These are phyloP conservation scores for Penicillium occitanis DNA, from an alignment of 2,329 filamentous ascomycete species.

Conservation along the genomic window DNA sequence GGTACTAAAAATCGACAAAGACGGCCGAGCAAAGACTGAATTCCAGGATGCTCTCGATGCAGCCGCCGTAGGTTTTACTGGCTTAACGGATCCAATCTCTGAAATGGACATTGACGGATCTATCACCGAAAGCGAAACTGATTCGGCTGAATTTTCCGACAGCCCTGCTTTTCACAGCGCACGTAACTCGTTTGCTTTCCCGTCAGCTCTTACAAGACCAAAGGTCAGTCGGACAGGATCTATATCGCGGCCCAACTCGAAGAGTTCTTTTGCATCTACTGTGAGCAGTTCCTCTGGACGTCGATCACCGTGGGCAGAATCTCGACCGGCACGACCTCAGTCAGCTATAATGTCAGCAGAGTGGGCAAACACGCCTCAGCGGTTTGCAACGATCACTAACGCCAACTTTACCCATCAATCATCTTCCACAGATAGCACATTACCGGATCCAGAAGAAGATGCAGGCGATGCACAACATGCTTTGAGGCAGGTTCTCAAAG, in stretches of 20 bases:
- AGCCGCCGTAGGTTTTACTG: slow-evolving; percentile 32
- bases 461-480: slow-evolving; percentile 48
- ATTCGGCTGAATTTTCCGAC: slow-evolving; percentile 43
- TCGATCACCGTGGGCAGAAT: slow-evolving; percentile 43
- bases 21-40: slow-evolving; percentile 50
- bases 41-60: slow-evolving; percentile 35
- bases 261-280: slow-evolving; percentile 46
- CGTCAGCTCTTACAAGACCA: slow-evolving; percentile 29
- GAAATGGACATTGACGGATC: slow-evolving; percentile 46
- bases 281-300: slow-evolving; percentile 42
- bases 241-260: slow-evolving; percentile 42
- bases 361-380: slow-evolving; percentile 37
- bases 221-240: slow-evolving; percentile 37
- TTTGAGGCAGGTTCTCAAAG: slow-evolving; percentile 47
- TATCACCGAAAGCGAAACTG: slow-evolving; percentile 44
- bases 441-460: slow-evolving; percentile 32
- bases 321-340: slow-evolving; percentile 30
- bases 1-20: slow-evolving; percentile 49
- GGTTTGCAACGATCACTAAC: slow-evolving; percentile 33
- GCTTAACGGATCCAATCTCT: slow-evolving; percentile 36
- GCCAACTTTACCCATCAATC: slow-evolving; percentile 37
- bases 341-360: slow-evolving; percentile 27
- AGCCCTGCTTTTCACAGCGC: slow-evolving; percentile 39
- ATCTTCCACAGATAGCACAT: slow-evolving; percentile 27
- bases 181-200: slow-evolving; percentile 42